A percentile compares a stretch with the other conserved stretches of the same genome.
These are phyloP conservation scores for Kuraishia hungarica DNA, from an alignment of 805 yeast genomes.

Conservation along the genomic window DNA sequence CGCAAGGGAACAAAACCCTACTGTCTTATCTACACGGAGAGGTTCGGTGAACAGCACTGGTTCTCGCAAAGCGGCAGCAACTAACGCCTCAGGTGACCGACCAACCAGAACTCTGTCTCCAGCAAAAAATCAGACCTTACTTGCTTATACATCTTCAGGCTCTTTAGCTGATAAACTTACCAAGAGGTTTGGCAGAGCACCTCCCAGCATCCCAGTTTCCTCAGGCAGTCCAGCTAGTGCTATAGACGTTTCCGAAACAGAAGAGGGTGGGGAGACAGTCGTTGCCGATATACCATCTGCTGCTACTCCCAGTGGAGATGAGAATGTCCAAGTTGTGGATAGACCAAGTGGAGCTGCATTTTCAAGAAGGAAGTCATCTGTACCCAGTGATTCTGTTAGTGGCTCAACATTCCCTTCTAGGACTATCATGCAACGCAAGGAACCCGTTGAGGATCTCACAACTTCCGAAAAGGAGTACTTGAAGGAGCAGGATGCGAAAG, in stretches of 20 bases:
- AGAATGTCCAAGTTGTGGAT: background rate
- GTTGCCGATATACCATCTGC: no score
- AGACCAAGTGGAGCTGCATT: background rate
- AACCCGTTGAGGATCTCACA: background rate
- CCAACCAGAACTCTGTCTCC: background rate
- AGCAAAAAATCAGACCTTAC: background rate
- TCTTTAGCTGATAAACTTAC: background rate
- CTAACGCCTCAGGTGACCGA: background rate
- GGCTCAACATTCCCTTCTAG: background rate
- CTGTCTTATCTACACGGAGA: no score
- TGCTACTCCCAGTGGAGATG: background rate
- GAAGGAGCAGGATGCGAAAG: background rate
- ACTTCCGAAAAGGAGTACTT: background rate
- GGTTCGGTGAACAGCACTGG: no score
- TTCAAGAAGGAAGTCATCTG: background rate
- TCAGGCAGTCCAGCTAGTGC: background rate
- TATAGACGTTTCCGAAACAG: background rate
- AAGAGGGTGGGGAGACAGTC: no score
- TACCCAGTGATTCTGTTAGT: no score
- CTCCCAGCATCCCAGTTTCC: background rate
- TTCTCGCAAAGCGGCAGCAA: no score
- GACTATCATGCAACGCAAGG: background rate
- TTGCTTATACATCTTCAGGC: background rate
- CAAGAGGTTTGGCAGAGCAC: background rate
- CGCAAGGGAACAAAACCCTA: no score